A percentile compares a stretch with the other conserved stretches of the same genome.
phyloP scores from a whole-genome alignment of 208 protist species.

The Endotrypanum monterogeii region DNA sequence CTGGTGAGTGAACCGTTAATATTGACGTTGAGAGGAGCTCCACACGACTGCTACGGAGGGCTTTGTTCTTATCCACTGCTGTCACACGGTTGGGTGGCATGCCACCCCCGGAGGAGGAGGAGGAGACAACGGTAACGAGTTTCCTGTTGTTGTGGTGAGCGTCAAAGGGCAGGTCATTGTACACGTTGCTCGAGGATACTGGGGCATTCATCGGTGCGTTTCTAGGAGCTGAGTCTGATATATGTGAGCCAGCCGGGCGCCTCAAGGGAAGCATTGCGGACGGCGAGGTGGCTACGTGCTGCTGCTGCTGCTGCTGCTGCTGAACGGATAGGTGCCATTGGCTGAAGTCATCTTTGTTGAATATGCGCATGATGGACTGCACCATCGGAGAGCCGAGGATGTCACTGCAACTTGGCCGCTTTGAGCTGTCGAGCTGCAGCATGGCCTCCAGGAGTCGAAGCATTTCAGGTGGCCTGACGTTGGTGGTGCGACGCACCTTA shows the following conservation, averaged over 20 bases:
- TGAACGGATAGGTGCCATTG: constrained; percentile 33
- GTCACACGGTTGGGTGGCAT: neutral
- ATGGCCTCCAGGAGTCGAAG: constrained; percentile 75
- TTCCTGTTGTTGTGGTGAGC: neutral
- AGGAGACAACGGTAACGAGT: neutral
- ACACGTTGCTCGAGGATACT: neutral
- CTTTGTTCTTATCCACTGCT: neutral
- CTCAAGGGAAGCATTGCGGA: constrained; percentile 2
- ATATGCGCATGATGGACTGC: constrained; percentile 72
- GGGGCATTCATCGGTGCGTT: neutral
- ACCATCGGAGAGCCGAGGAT: constrained; percentile 75
- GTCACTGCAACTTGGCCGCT: constrained; percentile 77
- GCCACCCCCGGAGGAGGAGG: neutral
- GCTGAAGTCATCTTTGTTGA: constrained; percentile 52
- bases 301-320: constrained; percentile 26
- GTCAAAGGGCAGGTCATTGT: neutral
- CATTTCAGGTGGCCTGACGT: constrained; percentile 84
- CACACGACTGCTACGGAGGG: constrained; percentile 32
- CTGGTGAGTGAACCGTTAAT: constrained; percentile 23
- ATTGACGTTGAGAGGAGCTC: constrained; percentile 41
- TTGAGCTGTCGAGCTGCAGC: constrained; percentile 64
- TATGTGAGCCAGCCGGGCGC: neutral
- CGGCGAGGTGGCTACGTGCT: constrained; percentile 1
- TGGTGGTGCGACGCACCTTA: constrained; percentile 31
- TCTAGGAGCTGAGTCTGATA: neutral